Evolutionary conservation across 139 green algal genomes (phyloP), one percentile per base, ranked within the genome.

Genomic region (Astrephomene gubernaculifera): DNA sequence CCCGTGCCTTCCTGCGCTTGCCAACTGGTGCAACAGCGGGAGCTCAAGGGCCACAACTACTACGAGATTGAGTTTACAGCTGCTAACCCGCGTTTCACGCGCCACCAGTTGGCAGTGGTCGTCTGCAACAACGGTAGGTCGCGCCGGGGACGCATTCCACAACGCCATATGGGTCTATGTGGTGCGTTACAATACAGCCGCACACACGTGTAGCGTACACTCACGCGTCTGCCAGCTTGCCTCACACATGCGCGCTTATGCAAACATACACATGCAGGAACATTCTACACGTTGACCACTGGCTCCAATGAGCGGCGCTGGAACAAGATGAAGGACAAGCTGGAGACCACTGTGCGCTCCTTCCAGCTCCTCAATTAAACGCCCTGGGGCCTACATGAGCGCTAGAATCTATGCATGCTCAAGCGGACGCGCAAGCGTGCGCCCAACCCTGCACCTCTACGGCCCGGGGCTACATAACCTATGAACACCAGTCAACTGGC

Each of bases 201-300:
- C 17, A 17, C 49, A 57, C 49, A 12, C 17, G 17, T 57, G 14
- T 12, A 57, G 49, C 17, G 49, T 57, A 17, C 49, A 57, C 49
- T 17, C 49, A 57, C n/a, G n/a, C n/a, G n/a, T n/a, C n/a, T n/a
- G n/a, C n/a, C n/a, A n/a, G n/a, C n/a, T n/a, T n/a, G n/a, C n/a
- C n/a, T n/a, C 49, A 57, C 14, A 57, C 12, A 17, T 25, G 12
- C 49, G 17, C 49, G 49, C 14, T 25, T 57, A 57, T 25, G 17
- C 17, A 17, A 12, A 12, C 49, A 57, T 57, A 12, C 12, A 57
- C 17, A 57, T 1, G 64, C 87, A 97, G 95, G 96, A 75, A 99
- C 96, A 57, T 98, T 99, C 76, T 99, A 98, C 93, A 98, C 94
- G 17, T 81, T 99, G 63, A 94, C 94, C 17, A 98, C 95, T 1